Evolutionary conservation across 345 rosid genomes (phyloP).

Genomic region (Geranium brycei): DNA sequence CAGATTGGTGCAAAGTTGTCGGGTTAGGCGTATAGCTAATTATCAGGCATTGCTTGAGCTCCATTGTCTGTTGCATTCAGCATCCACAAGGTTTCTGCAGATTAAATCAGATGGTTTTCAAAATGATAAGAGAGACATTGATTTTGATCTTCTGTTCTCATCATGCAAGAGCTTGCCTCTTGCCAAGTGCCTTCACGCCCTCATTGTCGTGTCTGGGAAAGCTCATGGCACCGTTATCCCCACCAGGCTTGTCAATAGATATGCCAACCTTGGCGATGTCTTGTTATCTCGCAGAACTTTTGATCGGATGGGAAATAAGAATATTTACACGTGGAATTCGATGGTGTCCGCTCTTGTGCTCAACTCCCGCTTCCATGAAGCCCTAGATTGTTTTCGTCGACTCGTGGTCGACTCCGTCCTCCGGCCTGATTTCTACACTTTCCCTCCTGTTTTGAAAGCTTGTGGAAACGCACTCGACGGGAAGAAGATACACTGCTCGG

Average conservation of each 20-base stretch:
- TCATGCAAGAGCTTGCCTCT: slow-evolving; percentile 9
- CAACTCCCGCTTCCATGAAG: slow-evolving; percentile 6
- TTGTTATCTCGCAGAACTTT: slow-evolving; percentile 7
- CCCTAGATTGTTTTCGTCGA: slow-evolving; percentile 6
- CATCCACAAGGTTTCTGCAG: too few species aligned
- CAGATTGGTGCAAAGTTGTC: too few species aligned
- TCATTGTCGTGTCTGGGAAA: slow-evolving; percentile 10
- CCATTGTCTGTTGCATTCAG: too few species aligned
- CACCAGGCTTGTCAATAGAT: slow-evolving; percentile 15
- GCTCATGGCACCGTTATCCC: slow-evolving; percentile 5
- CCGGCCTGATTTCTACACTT: slow-evolving; percentile 14
- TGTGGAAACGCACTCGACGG: slow-evolving; percentile 10
- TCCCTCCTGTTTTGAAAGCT: slow-evolving; percentile 18
- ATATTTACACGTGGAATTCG: slow-evolving; percentile 14
- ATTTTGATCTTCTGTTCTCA: slow-evolving; percentile 9
- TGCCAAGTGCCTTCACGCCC: slow-evolving; percentile 15
- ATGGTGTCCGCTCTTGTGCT: slow-evolving; percentile 15
- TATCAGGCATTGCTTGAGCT: too few species aligned
- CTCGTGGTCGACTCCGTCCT: slow-evolving; percentile 11
- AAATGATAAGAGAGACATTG: slow-evolving; percentile 2
- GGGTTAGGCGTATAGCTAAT: too few species aligned
- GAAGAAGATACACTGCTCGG: slow-evolving; percentile 11
- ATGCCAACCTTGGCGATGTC: slow-evolving; percentile 16
- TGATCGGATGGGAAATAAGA: slow-evolving; percentile 7
- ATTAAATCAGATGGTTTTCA: too few species aligned